phyloP scores from a whole-genome alignment of 768 basidiomycete species.

The Collybia sordida region DNA sequence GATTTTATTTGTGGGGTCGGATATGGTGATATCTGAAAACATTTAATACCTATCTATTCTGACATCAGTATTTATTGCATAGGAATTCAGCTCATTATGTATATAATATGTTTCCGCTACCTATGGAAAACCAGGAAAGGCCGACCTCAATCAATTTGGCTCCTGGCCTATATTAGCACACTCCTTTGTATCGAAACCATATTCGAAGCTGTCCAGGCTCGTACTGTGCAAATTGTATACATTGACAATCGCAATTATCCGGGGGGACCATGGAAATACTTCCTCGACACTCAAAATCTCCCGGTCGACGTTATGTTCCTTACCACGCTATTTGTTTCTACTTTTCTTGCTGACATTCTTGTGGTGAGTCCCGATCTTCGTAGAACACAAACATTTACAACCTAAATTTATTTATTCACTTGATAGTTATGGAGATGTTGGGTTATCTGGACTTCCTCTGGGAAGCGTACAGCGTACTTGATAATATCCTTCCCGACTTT shows the following conservation, averaged over 20 bases:
- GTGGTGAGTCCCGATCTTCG: conserved; percentile 28
- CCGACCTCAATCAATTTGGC: conserved; percentile 18
- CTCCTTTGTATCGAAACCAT: conserved; percentile 31
- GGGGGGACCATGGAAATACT: conserved; percentile 36
- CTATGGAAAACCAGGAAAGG: conserved; percentile 29
- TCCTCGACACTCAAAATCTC: conserved; percentile 32
- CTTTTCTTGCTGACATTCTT: conserved; percentile 39
- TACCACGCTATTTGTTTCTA: conserved; percentile 34
- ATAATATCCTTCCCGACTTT: conserved; percentile 35
- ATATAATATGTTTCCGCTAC: conserved; percentile 24
- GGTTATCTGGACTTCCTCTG: conserved; percentile 43
- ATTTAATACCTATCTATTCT: neutral
- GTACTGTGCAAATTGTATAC: conserved; percentile 32
- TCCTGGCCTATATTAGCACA: conserved; percentile 30
- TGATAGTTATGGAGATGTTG: conserved; percentile 43
- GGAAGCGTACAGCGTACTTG: conserved; percentile 25
- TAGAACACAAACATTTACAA: neutral
- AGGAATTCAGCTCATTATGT: conserved; percentile 33
- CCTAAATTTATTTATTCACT: neutral
- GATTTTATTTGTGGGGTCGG: conserved; percentile 33
- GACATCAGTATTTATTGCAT: neutral
- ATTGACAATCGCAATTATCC: conserved; percentile 35
- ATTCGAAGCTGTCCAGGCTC: conserved; percentile 31
- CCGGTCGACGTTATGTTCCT: conserved; percentile 37
- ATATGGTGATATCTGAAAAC: conserved; percentile 20